phyloP scores from a whole-genome alignment of 176 grass and related monocot genomes.

The Triticum urartu region DNA sequence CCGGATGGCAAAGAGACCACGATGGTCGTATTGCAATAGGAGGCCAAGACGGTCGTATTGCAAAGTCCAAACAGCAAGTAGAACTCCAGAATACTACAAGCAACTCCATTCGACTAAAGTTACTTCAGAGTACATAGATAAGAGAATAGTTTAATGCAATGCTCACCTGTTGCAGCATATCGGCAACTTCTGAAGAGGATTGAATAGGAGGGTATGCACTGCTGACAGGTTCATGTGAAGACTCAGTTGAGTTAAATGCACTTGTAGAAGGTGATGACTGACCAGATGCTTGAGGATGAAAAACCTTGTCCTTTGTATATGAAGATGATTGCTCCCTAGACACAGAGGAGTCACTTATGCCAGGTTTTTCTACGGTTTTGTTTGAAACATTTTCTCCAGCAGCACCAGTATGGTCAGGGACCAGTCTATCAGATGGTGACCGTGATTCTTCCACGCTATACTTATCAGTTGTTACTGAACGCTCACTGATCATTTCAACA shows the following conservation, averaged over 20 bases:
- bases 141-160: not conserved
- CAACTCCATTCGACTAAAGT: not conserved
- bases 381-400: constrained; percentile 52
- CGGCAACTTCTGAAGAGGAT: constrained; percentile 49
- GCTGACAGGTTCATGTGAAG: constrained; percentile 53
- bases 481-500: constrained; percentile 58
- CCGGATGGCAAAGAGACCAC: not conserved
- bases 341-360: constrained; percentile 47
- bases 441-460: constrained; percentile 59
- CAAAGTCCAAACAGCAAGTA: not conserved
- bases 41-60: not conserved
- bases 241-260: constrained; percentile 55
- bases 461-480: constrained; percentile 48
- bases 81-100: not conserved
- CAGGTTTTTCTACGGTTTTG: constrained; percentile 43
- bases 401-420: constrained; percentile 33
- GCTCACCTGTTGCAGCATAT: constrained; percentile 76
- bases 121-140: not conserved
- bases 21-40: not conserved
- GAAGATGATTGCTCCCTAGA: constrained; percentile 39
- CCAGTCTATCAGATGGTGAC: constrained; percentile 22
- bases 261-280: constrained; percentile 50
- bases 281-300: constrained; percentile 54
- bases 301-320: constrained; percentile 44
- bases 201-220: constrained; percentile 39